Evolutionary conservation across 2,329 filamentous ascomycete genomes (phyloP).

Genomic region (Colletotrichum eleusines): DNA sequence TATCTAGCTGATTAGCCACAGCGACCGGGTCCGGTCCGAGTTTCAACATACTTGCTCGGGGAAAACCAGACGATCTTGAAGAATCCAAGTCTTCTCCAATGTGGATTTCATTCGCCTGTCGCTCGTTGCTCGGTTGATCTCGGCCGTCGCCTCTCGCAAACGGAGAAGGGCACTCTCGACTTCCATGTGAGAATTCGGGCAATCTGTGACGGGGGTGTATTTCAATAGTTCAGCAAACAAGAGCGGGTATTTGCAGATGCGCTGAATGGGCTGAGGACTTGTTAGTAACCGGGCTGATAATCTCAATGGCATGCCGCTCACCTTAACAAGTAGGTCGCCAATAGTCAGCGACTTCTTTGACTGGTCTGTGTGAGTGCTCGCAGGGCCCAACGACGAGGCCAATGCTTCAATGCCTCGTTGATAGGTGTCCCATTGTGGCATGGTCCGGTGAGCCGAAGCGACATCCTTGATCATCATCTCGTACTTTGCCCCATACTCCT

Average conservation of each 20-base stretch:
- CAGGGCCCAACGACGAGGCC: slow-evolving; percentile 78
- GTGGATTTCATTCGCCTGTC: slow-evolving; percentile 76
- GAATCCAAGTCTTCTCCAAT: slow-evolving; percentile 84
- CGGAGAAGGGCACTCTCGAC: slow-evolving; percentile 79
- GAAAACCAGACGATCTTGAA: slow-evolving; percentile 86
- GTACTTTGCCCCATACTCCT: slow-evolving; percentile 92
- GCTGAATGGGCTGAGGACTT: slow-evolving; percentile 81
- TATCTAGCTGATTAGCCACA: slow-evolving; percentile 44
- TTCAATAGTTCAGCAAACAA: slow-evolving; percentile 87
- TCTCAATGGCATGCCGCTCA: slow-evolving; percentile 50
- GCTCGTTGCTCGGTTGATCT: slow-evolving; percentile 87
- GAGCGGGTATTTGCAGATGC: slow-evolving; percentile 90
- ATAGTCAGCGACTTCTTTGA: slow-evolving; percentile 84
- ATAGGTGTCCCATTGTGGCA: slow-evolving; percentile 81
- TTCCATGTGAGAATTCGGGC: slow-evolving; percentile 83
- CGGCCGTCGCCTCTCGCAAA: slow-evolving; percentile 79
- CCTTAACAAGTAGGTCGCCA: slow-evolving; percentile 91
- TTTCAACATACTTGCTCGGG: slow-evolving; percentile 72
- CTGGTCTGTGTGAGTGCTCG: slow-evolving; percentile 71
- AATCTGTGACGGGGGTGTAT: slow-evolving; percentile 86
- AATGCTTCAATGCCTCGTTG: slow-evolving; percentile 89
- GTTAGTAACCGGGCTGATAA: slow-evolving; percentile 26
- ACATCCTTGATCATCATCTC: slow-evolving; percentile 86
- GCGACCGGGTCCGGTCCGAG: neutral
- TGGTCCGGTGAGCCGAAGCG: slow-evolving; percentile 73